Evolutionary conservation across 768 basidiomycete genomes (phyloP).

Genomic region (Collybiopsis luxurians): DNA sequence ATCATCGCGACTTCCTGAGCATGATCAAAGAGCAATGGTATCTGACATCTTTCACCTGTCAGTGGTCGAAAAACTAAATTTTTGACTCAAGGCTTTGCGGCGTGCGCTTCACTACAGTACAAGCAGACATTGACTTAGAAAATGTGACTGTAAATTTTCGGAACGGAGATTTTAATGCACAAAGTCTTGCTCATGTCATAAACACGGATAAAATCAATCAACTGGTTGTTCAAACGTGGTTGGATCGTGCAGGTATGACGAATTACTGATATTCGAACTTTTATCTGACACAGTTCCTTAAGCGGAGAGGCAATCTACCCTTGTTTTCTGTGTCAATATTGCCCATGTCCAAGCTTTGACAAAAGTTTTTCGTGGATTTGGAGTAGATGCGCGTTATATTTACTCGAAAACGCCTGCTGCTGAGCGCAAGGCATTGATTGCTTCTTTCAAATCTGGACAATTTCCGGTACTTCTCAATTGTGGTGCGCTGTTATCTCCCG

Average conservation of each 20-base stretch:
- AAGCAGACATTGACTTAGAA: conserved; percentile 67
- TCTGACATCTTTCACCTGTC: conserved; percentile 10
- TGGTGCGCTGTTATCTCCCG: conserved; percentile 40
- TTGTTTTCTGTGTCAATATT: conserved; percentile 90
- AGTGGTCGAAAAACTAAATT: not conserved
- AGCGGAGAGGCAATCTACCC: conserved; percentile 76
- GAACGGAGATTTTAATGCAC: conserved; percentile 81
- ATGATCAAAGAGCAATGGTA: conserved; percentile 95
- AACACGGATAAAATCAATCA: conserved; percentile 78
- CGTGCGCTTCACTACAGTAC: conserved; percentile 82
- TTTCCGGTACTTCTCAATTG: conserved; percentile 92
- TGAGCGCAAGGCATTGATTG: conserved; percentile 64
- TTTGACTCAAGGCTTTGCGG: conserved; percentile 65
- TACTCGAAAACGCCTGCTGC: conserved; percentile 61
- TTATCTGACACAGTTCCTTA: conserved; percentile 9
- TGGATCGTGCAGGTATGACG: conserved; percentile 73
- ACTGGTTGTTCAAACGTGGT: conserved; percentile 78
- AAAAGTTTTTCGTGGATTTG: conserved; percentile 63
- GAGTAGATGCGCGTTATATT: conserved; percentile 83
- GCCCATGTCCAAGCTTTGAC: conserved; percentile 79
- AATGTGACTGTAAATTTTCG: conserved; percentile 61
- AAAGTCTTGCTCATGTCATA: conserved; percentile 75
- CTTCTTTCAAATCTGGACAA: conserved; percentile 63
- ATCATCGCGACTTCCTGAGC: conserved; percentile 84
- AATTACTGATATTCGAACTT: not conserved